Percentiles rank a stretch among this genome's conserved stretches.
These are phyloP conservation scores for Pleurostoma richardsiae DNA, from an alignment of 2,329 filamentous ascomycete genomes.

Conservation along the genomic window DNA sequence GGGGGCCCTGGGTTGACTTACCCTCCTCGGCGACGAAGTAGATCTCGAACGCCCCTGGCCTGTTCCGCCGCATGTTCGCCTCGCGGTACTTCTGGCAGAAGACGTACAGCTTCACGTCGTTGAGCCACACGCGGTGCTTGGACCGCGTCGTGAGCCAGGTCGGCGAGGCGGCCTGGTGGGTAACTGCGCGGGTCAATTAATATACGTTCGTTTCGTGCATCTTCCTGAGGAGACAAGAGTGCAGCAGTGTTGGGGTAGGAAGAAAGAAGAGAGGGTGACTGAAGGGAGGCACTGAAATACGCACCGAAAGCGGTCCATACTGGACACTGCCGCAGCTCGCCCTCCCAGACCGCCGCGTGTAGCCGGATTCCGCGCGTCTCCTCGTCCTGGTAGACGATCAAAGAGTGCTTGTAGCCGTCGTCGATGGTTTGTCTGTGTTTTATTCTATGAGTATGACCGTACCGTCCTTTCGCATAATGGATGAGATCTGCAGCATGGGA, in stretches of 20 bases:
- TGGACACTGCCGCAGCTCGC: constrained; percentile 47
- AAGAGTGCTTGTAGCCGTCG: constrained; percentile 45
- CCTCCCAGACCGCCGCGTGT: constrained; percentile 51
- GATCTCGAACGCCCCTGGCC: constrained; percentile 44
- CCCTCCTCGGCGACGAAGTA: constrained; percentile 38
- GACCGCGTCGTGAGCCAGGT: constrained; percentile 47
- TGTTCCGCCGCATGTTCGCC: constrained; percentile 43
- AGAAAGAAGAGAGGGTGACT: not conserved
- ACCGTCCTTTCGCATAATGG: no score
- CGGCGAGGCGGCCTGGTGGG: constrained; percentile 40
- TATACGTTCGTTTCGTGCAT: not conserved
- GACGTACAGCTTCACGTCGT: constrained; percentile 52
- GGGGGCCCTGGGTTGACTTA: constrained; percentile 9
- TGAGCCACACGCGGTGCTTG: constrained; percentile 42
- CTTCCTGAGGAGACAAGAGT: no score
- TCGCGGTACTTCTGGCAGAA: constrained; percentile 53
- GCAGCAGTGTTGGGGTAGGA: not conserved
- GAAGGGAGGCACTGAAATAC: constrained; percentile 9
- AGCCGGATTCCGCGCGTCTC: constrained; percentile 45
- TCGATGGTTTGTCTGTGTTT: constrained; percentile 48
- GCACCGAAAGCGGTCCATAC: constrained; percentile 61
- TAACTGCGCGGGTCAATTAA: constrained; percentile 32
- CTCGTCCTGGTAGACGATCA: constrained; percentile 49
- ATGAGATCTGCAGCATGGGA: no score
- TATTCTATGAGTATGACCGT: no score